phyloP scores from a whole-genome alignment of 495 filamentous ascomycete species.

The Rostrohypoxylon terebratum region DNA sequence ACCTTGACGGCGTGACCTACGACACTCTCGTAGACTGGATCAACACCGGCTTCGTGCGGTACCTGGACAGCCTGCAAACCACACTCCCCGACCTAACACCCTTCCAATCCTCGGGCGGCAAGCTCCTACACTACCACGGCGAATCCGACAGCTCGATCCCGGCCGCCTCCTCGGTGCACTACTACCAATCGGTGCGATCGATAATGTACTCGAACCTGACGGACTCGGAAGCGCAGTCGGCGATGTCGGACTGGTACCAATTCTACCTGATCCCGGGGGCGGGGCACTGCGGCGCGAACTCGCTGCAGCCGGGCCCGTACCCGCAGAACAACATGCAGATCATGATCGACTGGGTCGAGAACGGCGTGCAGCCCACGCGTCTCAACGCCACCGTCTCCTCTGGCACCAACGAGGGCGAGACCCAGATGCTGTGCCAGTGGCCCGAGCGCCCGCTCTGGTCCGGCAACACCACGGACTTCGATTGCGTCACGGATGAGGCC shows the following conservation, averaged over 20 bases:
- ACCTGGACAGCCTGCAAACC: slow-evolving; percentile 56
- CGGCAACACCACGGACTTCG: slow-evolving; percentile 41
- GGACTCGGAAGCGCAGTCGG: slow-evolving; percentile 44
- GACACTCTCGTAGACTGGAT: slow-evolving; percentile 62
- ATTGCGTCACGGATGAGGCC: slow-evolving; percentile 58
- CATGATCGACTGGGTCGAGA: slow-evolving; percentile 64
- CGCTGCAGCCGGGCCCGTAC: slow-evolving; percentile 55
- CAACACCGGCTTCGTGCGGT: slow-evolving; percentile 46
- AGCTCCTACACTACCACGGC: slow-evolving; percentile 65
- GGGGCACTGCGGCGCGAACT: slow-evolving; percentile 59
- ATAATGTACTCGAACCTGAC: slow-evolving; percentile 59
- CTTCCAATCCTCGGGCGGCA: slow-evolving; percentile 61
- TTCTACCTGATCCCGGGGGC: slow-evolving; percentile 64
- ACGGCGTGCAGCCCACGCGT: slow-evolving; percentile 52
- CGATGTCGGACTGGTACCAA: slow-evolving; percentile 61
- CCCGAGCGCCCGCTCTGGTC: slow-evolving; percentile 59
- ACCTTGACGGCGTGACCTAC: slow-evolving; percentile 59
- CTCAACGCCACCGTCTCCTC: slow-evolving; percentile 54
- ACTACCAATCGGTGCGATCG: slow-evolving; percentile 60
- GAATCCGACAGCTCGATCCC: slow-evolving; percentile 61
- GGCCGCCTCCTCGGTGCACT: slow-evolving; percentile 58
- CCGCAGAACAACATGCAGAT: slow-evolving; percentile 56
- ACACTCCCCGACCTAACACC: slow-evolving; percentile 59
- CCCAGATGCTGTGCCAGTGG: slow-evolving; percentile 59
- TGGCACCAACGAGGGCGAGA: slow-evolving; percentile 53